Evolutionary conservation across 768 basidiomycete species (phyloP).

Genomic region (Butyriboletus loyo): DNA sequence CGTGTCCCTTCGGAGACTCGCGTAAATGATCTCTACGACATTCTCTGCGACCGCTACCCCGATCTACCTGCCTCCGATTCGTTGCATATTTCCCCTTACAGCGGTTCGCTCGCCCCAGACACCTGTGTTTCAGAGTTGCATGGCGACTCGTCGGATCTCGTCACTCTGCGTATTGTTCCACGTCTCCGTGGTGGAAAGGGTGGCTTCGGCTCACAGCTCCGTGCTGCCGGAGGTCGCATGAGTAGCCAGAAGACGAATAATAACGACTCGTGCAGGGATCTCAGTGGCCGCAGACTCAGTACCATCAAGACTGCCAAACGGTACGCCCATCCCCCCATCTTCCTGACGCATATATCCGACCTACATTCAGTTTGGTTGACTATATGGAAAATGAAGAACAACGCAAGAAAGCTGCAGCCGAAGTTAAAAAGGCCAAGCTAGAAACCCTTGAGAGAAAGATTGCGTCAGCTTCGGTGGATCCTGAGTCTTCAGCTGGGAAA

Average conservation of each 20-base stretch:
- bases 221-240: conserved; percentile 98
- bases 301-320: conserved; percentile 96
- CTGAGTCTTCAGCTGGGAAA: conserved; percentile 58
- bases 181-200: conserved; percentile 89
- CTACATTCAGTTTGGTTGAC: conserved; percentile 60
- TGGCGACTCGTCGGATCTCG: conserved; percentile 35
- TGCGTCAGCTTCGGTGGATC: conserved; percentile 34
- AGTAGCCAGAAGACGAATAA: conserved; percentile 93
- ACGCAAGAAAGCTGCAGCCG: conserved; percentile 71
- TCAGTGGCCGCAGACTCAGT: conserved; percentile 84
- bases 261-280: conserved; percentile 91
- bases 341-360: background rate
- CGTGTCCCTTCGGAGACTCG: conserved; percentile 40
- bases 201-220: conserved; percentile 93
- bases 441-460: conserved; percentile 83
- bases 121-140: conserved; percentile 37
- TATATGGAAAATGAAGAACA: conserved; percentile 84
- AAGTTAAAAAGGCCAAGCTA: conserved; percentile 78
- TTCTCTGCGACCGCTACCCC: conserved; percentile 47
- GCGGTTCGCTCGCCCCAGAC: conserved; percentile 30
- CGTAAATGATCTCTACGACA: conserved; percentile 39
- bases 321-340: conserved; percentile 41
- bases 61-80: conserved; percentile 42
- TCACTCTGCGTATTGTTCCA: conserved; percentile 73
- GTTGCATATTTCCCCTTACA: conserved; percentile 41